Evolutionary conservation across 441 rosid genomes (phyloP).

Genomic region (Daphne laureola): DNA sequence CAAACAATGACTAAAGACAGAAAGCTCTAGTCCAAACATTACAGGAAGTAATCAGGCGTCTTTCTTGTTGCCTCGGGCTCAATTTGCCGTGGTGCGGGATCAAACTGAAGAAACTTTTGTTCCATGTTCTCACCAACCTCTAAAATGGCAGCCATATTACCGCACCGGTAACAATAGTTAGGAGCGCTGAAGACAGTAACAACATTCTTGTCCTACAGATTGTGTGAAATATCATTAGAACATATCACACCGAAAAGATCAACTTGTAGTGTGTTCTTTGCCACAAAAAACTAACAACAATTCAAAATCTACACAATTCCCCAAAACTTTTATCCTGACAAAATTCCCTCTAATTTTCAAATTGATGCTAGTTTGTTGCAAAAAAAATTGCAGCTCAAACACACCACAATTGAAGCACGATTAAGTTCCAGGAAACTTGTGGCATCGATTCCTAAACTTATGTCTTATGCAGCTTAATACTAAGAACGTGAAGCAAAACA

Average conservation of each 20-base stretch:
- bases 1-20: constrained; percentile 41
- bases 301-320: too few species aligned
- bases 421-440: too few species aligned
- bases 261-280: too few species aligned
- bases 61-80: constrained; percentile 94
- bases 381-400: too few species aligned
- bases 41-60: constrained; percentile 99
- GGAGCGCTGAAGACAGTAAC: constrained; percentile 99
- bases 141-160: constrained; percentile 97
- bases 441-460: too few species aligned
- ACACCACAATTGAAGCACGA: too few species aligned
- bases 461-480: not conserved
- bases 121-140: constrained; percentile 99
- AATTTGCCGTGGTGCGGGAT: constrained; percentile 96
- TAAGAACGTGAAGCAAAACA: not conserved
- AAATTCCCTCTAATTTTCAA: too few species aligned
- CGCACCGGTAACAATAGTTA: constrained; percentile 96
- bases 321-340: too few species aligned
- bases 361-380: too few species aligned
- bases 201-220: constrained; percentile 76
- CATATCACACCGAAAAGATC: not conserved
- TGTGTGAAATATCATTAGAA: constrained; percentile 1
- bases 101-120: constrained; percentile 92
- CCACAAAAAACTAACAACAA: too few species aligned
- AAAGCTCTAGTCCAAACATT: constrained; percentile 27